Evolutionary conservation across 1,284 basidiomycete species (phyloP).

Genomic region (Ceratobasidium sp.): DNA sequence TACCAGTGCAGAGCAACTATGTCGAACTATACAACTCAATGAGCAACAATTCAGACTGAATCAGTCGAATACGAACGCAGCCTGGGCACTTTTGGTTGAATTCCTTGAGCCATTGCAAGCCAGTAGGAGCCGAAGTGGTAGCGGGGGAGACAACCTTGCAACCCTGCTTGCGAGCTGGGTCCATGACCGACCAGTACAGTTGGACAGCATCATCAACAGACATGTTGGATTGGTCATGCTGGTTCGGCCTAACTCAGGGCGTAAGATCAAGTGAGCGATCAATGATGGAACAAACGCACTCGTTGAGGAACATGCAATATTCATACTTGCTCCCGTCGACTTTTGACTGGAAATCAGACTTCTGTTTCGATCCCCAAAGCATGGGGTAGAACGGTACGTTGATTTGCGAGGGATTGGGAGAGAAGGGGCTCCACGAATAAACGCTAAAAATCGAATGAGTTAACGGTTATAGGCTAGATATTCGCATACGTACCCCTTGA

Average conservation of each 20-base stretch:
- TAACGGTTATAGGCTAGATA: not conserved
- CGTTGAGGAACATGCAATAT: constrained; percentile 70
- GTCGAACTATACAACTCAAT: constrained; percentile 42
- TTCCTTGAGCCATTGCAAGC: constrained; percentile 65
- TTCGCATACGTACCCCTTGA: constrained; percentile 14
- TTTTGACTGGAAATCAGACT: constrained; percentile 41
- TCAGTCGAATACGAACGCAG: not conserved
- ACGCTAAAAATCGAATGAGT: constrained; percentile 51
- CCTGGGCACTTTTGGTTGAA: constrained; percentile 63
- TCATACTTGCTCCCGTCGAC: constrained; percentile 61
- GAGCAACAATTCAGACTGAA: constrained; percentile 5
- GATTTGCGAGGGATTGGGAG: constrained; percentile 50
- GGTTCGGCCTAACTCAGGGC: constrained; percentile 60
- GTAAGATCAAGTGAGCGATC: not conserved
- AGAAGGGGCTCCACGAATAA: constrained; percentile 64
- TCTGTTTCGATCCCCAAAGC: constrained; percentile 67
- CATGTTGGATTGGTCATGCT: constrained; percentile 68
- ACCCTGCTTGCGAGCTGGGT: constrained; percentile 64
- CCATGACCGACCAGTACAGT: constrained; percentile 69
- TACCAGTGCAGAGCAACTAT: constrained; percentile 52
- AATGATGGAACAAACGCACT: constrained; percentile 56
- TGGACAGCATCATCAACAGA: constrained; percentile 56
- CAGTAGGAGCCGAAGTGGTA: constrained; percentile 65
- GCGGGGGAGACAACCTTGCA: constrained; percentile 71
- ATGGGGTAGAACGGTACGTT: constrained; percentile 66